These are phyloP conservation scores for Bipolaris oryzae DNA, from an alignment of 2,329 filamentous ascomycete species.

Conservation along the genomic window DNA sequence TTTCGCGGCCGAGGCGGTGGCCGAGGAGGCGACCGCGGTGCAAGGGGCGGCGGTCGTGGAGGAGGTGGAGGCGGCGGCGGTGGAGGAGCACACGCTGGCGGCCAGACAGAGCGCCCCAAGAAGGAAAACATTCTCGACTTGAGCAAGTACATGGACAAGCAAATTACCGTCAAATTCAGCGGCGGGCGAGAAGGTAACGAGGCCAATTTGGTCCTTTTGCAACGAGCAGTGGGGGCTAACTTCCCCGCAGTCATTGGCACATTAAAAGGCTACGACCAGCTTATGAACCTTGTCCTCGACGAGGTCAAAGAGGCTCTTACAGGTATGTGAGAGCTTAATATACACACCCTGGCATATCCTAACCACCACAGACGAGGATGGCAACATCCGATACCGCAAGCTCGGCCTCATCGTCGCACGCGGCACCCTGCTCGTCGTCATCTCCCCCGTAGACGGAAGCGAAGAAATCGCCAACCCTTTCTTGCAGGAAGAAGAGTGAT, in stretches of 20 bases:
- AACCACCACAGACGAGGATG: conserved; percentile 78
- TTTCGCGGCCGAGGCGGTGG: conserved; percentile 53
- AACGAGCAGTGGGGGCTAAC: conserved; percentile 16
- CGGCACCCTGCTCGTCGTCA: conserved; percentile 88
- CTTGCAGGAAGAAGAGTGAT: conserved; percentile 65
- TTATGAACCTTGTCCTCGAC: conserved; percentile 97
- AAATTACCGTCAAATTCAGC: conserved; percentile 94
- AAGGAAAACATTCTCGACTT: conserved; percentile 99
- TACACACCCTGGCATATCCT: background rate
- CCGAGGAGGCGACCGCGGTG: conserved; percentile 46
- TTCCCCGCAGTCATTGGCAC: conserved; percentile 73
- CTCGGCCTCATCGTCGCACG: conserved; percentile 86
- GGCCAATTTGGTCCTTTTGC: background rate
- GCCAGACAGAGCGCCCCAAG: conserved; percentile 73
- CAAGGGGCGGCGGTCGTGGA: conserved; percentile 51
- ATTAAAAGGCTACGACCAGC: conserved; percentile 92
- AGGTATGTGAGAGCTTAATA: conserved; percentile 62
- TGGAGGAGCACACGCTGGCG: conserved; percentile 46
- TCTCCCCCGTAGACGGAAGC: conserved; percentile 91
- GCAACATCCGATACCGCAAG: conserved; percentile 79
- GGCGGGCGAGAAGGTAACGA: conserved; percentile 81
- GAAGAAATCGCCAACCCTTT: conserved; percentile 97
- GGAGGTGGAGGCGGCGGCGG: conserved; percentile 50
- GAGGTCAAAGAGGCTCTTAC: conserved; percentile 89
- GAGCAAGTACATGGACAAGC: conserved; percentile 95